These are phyloP conservation scores for Irpex sp. DNA, from an alignment of 1,284 basidiomycete genomes.

Conservation along the genomic window DNA sequence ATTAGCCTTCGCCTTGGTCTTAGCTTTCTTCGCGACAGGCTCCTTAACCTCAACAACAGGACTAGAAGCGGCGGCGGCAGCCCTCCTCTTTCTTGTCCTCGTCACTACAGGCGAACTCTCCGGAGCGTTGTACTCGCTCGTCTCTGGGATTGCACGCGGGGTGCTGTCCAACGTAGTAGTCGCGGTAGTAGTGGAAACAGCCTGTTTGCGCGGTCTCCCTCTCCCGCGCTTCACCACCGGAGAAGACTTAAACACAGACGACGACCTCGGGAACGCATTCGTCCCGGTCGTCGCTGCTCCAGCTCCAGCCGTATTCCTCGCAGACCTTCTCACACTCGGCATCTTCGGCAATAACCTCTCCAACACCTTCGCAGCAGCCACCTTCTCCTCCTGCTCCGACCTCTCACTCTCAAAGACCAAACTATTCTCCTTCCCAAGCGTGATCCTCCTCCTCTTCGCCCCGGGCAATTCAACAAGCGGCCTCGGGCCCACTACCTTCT, in stretches of 20 bases:
- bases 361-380: no score
- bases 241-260: no score
- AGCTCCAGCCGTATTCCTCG: background rate
- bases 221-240: background rate
- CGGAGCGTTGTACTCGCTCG: conserved; percentile 10
- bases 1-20: background rate
- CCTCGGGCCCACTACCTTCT: background rate
- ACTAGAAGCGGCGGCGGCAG: background rate
- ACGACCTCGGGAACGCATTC: no score
- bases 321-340: conserved; percentile 8
- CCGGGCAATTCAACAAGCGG: background rate
- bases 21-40: background rate
- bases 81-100: background rate
- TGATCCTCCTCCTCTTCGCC: background rate
- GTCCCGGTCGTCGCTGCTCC: background rate
- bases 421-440: background rate
- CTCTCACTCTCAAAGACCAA: conserved; percentile 9
- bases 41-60: background rate
- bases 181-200: background rate
- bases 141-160: background rate
- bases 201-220: background rate
- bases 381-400: conserved; percentile 19
- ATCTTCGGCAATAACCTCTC: conserved; percentile 20
- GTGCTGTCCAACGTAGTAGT: background rate
- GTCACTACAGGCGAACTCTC: background rate